Base-by-base conservation (phyloP, 176 grass and related monocot species). In the Triticum monococcum region DNA sequence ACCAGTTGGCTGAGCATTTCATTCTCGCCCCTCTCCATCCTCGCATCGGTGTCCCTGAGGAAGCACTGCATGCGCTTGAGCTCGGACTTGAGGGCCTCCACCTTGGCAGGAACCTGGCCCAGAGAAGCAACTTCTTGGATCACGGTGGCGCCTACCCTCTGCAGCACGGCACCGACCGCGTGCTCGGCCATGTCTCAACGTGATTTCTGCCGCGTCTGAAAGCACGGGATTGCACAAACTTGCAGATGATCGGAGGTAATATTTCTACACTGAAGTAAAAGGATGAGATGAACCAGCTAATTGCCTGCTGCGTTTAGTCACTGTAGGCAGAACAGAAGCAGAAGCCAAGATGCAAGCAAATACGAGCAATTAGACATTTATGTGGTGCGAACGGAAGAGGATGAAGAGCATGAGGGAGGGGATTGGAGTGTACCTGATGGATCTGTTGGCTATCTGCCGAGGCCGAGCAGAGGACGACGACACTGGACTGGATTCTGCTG, bases 41-140 rank as follows among this genome's bases (percentile, higher is more conserved):
- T 79, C 9, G 14, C 9, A 36, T 79, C 78, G 35, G 78, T 25
- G 16, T 79, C 77, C 9, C 35, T 28, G 8, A 79, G 78, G 36
- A 79, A 79, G 11, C 59, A 64, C 59, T 79, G 35, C 78, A 79
- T 79, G 59, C 59, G 13, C 78, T 41, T 62, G 14, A 79, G 77
- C 57, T 79, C 77, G 0, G 77, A 25, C 60, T 64, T 79, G 57
- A 79, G 59, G 13, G 36, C 2, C 59, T 79, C 77, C 59, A 79
- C 77, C 59, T 79, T 79, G 35, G n/a, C 57, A 79, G 77, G 59
- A 64, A 79, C 59, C 3, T 79, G 22, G 4, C 14, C 33, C 59
- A 64, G 59, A 64, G 35, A 79, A 64, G 59, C 25, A 0, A 59
- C 77, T 64, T 79, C 33, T 5, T 64, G 77, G 40, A 79, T 64